These are phyloP conservation scores for Lenzites betulinus DNA, from an alignment of 768 basidiomycete species.

Conservation along the genomic window DNA sequence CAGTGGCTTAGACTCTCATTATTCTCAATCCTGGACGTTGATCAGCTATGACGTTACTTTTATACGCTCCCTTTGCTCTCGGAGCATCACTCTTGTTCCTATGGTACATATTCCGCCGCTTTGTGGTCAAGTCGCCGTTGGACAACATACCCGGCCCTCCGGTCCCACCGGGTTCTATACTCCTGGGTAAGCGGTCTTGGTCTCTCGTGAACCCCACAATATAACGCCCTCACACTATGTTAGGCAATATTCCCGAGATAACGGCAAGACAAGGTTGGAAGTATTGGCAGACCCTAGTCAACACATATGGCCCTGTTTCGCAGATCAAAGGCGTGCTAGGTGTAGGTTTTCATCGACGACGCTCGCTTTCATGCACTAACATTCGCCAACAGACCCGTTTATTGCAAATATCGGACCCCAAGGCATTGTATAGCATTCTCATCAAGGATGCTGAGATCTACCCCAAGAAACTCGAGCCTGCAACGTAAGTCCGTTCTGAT, in stretches of 20 bases:
- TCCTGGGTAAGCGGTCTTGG: neutral
- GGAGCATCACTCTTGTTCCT: neutral
- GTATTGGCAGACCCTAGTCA: constrained; percentile 2
- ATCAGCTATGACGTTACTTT: neutral
- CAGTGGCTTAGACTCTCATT: no score
- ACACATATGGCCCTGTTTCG: constrained; percentile 44
- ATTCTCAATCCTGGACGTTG: no score
- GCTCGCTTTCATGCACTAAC: neutral
- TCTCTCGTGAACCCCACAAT: neutral
- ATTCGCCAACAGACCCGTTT: constrained; percentile 42
- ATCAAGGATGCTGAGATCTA: constrained; percentile 51
- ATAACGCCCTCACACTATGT: neutral
- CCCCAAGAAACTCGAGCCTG: constrained; percentile 1
- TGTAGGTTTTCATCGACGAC: constrained; percentile 26
- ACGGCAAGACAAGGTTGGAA: neutral
- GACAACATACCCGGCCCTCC: constrained; percentile 8
- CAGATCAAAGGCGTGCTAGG: constrained; percentile 49
- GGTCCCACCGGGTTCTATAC: neutral
- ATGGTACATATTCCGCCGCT: neutral
- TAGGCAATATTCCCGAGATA: neutral
- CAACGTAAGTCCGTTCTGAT: neutral
- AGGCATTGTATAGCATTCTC: constrained; percentile 48
- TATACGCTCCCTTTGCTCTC: neutral
- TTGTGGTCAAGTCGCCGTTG: neutral
- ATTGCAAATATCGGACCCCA: constrained; percentile 50